Percentiles rank a stretch among this genome's conserved stretches.
Evolutionary conservation across 179 eudicot genomes (phyloP).

Genomic region (Nepenthes alata): DNA sequence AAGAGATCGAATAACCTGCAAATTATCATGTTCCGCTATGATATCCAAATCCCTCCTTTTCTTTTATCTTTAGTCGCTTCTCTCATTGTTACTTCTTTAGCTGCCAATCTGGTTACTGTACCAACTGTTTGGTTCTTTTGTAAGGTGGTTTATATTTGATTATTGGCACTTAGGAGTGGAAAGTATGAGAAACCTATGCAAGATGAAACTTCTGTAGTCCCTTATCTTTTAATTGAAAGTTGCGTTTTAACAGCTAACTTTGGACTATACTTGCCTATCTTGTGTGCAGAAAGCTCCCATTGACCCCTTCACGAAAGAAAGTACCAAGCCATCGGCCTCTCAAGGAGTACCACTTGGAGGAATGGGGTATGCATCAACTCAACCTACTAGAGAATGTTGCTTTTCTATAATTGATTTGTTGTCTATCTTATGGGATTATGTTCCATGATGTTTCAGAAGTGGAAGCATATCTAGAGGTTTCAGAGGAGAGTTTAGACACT

Average conservation of each 20-base stretch:
- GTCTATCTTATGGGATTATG: constrained; percentile 9
- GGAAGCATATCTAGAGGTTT: constrained; percentile 99
- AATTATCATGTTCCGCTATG: no score
- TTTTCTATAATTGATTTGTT: constrained; percentile 3
- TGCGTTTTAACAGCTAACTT: not conserved
- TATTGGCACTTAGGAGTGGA: no score
- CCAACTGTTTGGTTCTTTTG: no score
- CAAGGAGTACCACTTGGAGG: constrained; percentile 98
- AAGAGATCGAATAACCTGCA: no score
- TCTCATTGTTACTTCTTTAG: no score
- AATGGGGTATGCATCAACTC: constrained; percentile 65
- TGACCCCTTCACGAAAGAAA: constrained; percentile 80
- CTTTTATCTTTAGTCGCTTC: no score
- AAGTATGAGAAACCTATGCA: no score
- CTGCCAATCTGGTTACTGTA: no score
- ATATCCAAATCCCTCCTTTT: no score
- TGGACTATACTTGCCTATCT: not conserved
- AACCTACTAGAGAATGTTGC: constrained; percentile 5
- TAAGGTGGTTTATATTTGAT: no score
- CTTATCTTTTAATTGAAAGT: no score
- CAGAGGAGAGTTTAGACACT: constrained; percentile 92
- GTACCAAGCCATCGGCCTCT: constrained; percentile 85
- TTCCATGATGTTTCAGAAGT: constrained; percentile 42
- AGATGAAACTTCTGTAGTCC: no score
- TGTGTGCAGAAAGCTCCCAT: constrained; percentile 84